Conservation (phyloP, 148 eudicot species). For the Camellia granthamiana region DNA sequence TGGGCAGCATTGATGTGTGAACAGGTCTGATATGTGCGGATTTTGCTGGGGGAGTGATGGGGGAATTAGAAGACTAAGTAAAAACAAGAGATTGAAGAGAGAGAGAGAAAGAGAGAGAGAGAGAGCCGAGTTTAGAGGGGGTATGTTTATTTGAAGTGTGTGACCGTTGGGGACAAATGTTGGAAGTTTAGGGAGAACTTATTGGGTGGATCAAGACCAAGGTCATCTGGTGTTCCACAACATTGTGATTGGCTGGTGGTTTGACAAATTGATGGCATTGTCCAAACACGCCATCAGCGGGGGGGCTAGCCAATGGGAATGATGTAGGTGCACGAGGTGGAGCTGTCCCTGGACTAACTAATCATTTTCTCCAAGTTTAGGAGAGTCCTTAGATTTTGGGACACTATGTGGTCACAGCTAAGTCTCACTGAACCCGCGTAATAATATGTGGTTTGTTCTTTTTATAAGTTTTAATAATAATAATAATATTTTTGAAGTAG, state of each 20-base stretch:
- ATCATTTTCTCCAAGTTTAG: background rate
- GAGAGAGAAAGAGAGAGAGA: slow-evolving; percentile 23
- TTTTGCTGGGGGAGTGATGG: slow-evolving; percentile 22
- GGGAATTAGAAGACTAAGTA: slow-evolving; percentile 42
- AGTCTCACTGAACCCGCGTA: slow-evolving; percentile 1
- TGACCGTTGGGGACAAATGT: slow-evolving; percentile 32
- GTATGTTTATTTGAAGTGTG: slow-evolving; percentile 25
- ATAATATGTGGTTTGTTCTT: background rate
- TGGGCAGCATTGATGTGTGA: slow-evolving; percentile 22
- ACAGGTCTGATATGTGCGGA: slow-evolving; percentile 34
- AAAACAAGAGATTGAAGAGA: slow-evolving; percentile 25
- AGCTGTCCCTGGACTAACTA: no score
- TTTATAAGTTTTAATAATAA: background rate
- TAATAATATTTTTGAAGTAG: background rate
- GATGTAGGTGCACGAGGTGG: no score
- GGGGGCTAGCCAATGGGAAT: no score
- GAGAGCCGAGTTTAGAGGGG: slow-evolving; percentile 31
- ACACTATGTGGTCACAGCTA: slow-evolving; percentile 21
- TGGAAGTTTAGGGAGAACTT: background rate
- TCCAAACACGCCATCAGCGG: no score
- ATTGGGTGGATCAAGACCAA: no score
- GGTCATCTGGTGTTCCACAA: no score
- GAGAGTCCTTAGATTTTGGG: slow-evolving; percentile 35
- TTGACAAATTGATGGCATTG: no score
- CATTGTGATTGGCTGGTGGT: no score